phyloP scores from a whole-genome alignment of 331 rosid species.

The Erythrophleum ivorense region DNA sequence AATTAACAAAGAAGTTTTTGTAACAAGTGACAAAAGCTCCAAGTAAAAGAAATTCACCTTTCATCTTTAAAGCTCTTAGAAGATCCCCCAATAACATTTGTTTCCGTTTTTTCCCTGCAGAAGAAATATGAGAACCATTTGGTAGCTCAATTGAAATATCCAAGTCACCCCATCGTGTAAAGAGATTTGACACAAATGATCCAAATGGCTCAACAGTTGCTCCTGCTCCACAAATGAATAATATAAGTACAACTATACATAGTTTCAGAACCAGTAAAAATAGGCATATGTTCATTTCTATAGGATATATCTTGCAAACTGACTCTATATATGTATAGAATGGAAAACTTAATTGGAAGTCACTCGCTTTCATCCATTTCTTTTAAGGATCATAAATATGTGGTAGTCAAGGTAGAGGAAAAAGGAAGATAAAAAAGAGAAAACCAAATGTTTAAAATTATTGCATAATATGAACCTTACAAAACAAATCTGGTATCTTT shows the following conservation, averaged over 20 bases:
- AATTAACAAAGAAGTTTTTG: slow-evolving; percentile 25
- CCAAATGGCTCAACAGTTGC: slow-evolving; percentile 94
- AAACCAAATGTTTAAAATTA: not conserved
- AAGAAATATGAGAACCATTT: slow-evolving; percentile 63
- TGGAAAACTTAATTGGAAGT: slow-evolving; percentile 21
- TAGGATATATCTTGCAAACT: slow-evolving; percentile 11
- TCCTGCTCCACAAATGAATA: slow-evolving; percentile 61
- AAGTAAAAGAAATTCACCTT: slow-evolving; percentile 58
- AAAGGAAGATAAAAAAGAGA: slow-evolving; percentile 1
- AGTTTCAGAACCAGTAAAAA: slow-evolving; percentile 32
- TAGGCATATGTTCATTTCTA: not conserved
- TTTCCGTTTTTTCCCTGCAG: slow-evolving; percentile 64
- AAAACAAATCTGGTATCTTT: slow-evolving; percentile 7
- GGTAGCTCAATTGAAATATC: slow-evolving; percentile 76
- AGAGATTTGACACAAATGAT: slow-evolving; percentile 84
- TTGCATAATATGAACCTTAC: slow-evolving; percentile 15
- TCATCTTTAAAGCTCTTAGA: slow-evolving; percentile 57
- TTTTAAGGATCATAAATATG: slow-evolving; percentile 1
- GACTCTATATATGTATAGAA: slow-evolving; percentile 6
- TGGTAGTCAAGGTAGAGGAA: not conserved
- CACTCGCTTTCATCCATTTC: slow-evolving; percentile 29
- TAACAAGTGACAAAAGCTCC: slow-evolving; percentile 22
- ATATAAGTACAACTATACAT: slow-evolving; percentile 33
- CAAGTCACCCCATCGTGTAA: slow-evolving; percentile 86
- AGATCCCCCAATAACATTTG: slow-evolving; percentile 57